Evolutionary conservation across 345 rosid species (phyloP).

Genomic region (Acer negundo): DNA sequence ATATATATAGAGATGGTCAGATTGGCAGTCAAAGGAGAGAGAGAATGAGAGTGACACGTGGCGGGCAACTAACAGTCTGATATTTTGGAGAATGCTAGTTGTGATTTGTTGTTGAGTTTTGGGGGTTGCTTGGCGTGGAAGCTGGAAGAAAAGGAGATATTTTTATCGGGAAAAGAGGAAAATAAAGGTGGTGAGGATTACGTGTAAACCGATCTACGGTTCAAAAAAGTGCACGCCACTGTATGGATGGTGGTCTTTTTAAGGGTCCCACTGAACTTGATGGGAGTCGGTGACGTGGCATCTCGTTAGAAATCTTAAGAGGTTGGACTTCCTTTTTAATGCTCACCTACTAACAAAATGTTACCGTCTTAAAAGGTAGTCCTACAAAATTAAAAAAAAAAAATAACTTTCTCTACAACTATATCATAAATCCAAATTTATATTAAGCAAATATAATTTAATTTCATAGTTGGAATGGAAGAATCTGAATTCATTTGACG

Average conservation of each 20-base stretch:
- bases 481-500: too few species aligned
- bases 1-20: background rate
- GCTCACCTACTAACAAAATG: too few species aligned
- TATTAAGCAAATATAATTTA: too few species aligned
- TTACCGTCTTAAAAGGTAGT: too few species aligned
- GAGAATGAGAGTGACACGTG: conserved; percentile 20
- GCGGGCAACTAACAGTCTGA: conserved; percentile 24
- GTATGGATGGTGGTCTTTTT: background rate
- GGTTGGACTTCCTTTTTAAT: too few species aligned
- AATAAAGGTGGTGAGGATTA: background rate
- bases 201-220: conserved; percentile 16
- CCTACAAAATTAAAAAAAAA: too few species aligned
- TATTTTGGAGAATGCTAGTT: conserved; percentile 25
- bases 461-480: too few species aligned
- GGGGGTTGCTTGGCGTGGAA: conserved; percentile 9
- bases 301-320: too few species aligned
- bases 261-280: too few species aligned
- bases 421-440: too few species aligned
- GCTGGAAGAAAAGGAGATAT: background rate
- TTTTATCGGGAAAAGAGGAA: background rate
- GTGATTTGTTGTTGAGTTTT: conserved; percentile 3
- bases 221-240: conserved; percentile 22
- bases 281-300: too few species aligned
- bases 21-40: background rate
- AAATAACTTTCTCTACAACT: too few species aligned